Evolutionary conservation across 139 green algal species (phyloP).

Genomic region (Tetradesmus lagerheimii): DNA sequence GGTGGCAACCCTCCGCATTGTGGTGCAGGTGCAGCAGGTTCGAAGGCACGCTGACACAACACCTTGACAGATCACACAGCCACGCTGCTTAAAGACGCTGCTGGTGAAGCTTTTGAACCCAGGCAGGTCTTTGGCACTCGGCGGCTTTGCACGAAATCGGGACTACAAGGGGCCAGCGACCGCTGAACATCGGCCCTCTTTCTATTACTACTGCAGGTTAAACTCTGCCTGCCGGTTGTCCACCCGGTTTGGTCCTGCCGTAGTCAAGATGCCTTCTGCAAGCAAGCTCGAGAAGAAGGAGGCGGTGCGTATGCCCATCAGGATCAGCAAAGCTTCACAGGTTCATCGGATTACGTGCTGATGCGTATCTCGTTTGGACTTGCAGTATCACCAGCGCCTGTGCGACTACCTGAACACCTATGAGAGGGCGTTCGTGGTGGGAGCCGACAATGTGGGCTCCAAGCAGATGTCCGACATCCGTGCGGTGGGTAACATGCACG

Average conservation of each 20-base stretch:
- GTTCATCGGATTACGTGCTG: background rate
- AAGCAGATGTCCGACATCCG: constrained; percentile 99
- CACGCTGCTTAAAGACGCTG: background rate
- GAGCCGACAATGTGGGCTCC: constrained; percentile 99
- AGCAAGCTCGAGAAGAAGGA: constrained; percentile 81
- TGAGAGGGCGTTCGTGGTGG: constrained; percentile 92
- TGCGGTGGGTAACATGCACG: constrained; percentile 64
- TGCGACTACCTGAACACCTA: constrained; percentile 85
- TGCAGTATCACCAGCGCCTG: constrained; percentile 91
- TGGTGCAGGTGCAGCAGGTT: too few relatives aligned
- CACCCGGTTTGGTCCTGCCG: constrained; percentile 83
- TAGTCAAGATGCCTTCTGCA: constrained; percentile 78
- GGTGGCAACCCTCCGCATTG: too few relatives aligned
- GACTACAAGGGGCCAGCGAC: background rate
- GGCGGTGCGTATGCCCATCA: constrained; percentile 64
- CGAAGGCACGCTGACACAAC: too few relatives aligned
- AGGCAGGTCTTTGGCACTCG: background rate
- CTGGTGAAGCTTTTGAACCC: background rate
- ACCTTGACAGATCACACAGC: background rate
- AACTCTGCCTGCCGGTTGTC: constrained; percentile 81
- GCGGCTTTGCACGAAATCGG: background rate
- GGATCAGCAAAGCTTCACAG: background rate
- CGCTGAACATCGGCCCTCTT: background rate
- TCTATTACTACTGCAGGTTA: constrained; percentile 64
- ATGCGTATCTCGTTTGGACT: background rate